Percentiles rank a stretch among this genome's conserved stretches.
phyloP scores from a whole-genome alignment of 441 rosid genomes.

The Breynia disticha region DNA sequence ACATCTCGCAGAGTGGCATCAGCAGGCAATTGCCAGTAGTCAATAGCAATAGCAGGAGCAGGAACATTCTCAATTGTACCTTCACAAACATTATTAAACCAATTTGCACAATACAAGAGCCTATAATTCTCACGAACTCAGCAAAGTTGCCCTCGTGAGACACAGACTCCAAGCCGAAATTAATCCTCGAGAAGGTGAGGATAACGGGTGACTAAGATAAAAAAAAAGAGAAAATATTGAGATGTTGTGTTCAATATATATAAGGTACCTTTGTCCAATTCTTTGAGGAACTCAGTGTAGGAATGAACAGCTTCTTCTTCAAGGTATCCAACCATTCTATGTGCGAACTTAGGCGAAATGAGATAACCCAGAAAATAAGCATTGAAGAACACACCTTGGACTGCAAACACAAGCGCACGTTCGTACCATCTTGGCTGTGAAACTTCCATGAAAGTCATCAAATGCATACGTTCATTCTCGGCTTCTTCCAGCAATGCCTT shows the following conservation, averaged over 20 bases:
- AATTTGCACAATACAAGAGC: too few species aligned
- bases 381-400: conserved; percentile 63
- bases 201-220: too few species aligned
- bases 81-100: conserved; percentile 8
- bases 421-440: conserved; percentile 60
- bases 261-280: conserved; percentile 31
- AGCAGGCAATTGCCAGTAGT: conserved; percentile 57
- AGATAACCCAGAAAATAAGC: conserved; percentile 54
- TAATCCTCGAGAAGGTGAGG: too few species aligned
- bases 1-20: conserved; percentile 57
- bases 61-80: conserved; percentile 52
- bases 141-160: too few species aligned
- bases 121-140: too few species aligned
- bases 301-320: conserved; percentile 72
- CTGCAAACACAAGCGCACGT: conserved; percentile 50
- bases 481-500: conserved; percentile 69
- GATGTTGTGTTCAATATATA: too few species aligned
- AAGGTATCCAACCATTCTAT: conserved; percentile 57
- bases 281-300: conserved; percentile 72
- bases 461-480: conserved; percentile 80
- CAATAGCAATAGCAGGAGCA: conserved; percentile 65
- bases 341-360: conserved; percentile 60
- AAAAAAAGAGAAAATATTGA: too few species aligned
- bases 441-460: conserved; percentile 67
- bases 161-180: too few species aligned